Evolutionary conservation across 345 rosid species (phyloP), one percentile per base, ranked within the genome.

Genomic region (Moricandia arvensis): DNA sequence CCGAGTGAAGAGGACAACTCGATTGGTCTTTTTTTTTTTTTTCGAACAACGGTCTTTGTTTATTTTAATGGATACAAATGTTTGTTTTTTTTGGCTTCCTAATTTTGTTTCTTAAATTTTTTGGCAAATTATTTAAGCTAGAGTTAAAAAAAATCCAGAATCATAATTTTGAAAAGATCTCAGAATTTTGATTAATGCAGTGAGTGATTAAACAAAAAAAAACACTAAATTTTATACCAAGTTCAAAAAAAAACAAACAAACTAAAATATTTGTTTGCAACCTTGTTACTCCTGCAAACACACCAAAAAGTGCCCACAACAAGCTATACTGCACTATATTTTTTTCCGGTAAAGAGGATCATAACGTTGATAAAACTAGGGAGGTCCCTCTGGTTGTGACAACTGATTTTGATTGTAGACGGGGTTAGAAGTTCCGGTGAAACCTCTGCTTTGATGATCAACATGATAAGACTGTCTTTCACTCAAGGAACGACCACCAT

Each of bases 401-500:
- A n/a, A 31, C 49, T 26, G 73, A 30, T 27, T 29, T 30, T 66
- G 3, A 41, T 30, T 13, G 59, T 17, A 13, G 8, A 8, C 63
- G 4, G 70, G 0, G 47, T 41, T 58, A 6, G 59, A 55, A 63
- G 27, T 15, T 51, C 26, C 62, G 1, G 37, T 15, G 58, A 27
- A 65, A 30, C 33, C 37, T 29, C 58, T 38, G 34, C 17, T 58
- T 49, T 49, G n/a, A 51, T 17, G 59, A 9, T 57, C n/a, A 2
- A 37, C 59, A 4, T 15, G 45, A 63, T 30, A 65, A 16, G 58
- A 7, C 38, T 2, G 78, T 30, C 71, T 57, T 74, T 74, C 55
- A 24, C 24, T 35, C 35, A 13, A 1, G 26, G 76, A 33, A 38
- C 18, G 30, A 29, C 10, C 29, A 26, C 24, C 34, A 30, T 55